phyloP scores from a whole-genome alignment of 2,329 filamentous ascomycete species.

The Cryphonectria carpinicola region DNA sequence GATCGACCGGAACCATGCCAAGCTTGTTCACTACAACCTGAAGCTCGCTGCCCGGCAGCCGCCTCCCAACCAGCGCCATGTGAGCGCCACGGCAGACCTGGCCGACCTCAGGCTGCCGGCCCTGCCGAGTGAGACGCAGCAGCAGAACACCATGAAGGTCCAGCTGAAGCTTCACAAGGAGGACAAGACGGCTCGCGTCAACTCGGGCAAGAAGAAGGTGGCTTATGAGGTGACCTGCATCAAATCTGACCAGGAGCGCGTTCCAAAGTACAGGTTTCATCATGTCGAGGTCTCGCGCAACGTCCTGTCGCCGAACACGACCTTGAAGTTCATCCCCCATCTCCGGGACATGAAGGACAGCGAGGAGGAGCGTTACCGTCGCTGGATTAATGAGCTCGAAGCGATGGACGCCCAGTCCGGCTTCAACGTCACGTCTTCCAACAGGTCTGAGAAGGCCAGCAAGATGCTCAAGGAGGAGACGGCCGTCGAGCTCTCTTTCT shows the following conservation, averaged over 20 bases:
- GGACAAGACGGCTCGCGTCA: conserved; percentile 42
- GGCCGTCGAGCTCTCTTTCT: conserved; percentile 55
- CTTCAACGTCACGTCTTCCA: conserved; percentile 53
- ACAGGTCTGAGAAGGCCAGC: conserved; percentile 53
- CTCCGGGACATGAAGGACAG: conserved; percentile 59
- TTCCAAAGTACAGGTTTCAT: conserved; percentile 63
- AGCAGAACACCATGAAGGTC: conserved; percentile 47
- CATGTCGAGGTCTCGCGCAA: conserved; percentile 64
- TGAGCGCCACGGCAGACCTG: conserved; percentile 53
- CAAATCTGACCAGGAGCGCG: conserved; percentile 54
- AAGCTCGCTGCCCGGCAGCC: conserved; percentile 47
- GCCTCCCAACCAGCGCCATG: conserved; percentile 42
- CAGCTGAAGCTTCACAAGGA: conserved; percentile 57
- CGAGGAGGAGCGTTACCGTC: conserved; percentile 59
- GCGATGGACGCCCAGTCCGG: conserved; percentile 61
- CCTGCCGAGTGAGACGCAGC: conserved; percentile 19
- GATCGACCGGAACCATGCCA: conserved; percentile 51
- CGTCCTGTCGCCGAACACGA: conserved; percentile 62
- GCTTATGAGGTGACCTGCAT: conserved; percentile 49
- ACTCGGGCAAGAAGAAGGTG: conserved; percentile 49
- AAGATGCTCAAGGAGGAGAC: conserved; percentile 56
- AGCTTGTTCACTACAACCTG: conserved; percentile 49
- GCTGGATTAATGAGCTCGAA: conserved; percentile 61
- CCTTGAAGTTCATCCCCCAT: conserved; percentile 64
- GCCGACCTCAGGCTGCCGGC: conserved; percentile 42